Evolutionary conservation across 2,329 filamentous ascomycete genomes (phyloP), one percentile per base, ranked within the genome.

Genomic region (Tetracladium maxilliforme): DNA sequence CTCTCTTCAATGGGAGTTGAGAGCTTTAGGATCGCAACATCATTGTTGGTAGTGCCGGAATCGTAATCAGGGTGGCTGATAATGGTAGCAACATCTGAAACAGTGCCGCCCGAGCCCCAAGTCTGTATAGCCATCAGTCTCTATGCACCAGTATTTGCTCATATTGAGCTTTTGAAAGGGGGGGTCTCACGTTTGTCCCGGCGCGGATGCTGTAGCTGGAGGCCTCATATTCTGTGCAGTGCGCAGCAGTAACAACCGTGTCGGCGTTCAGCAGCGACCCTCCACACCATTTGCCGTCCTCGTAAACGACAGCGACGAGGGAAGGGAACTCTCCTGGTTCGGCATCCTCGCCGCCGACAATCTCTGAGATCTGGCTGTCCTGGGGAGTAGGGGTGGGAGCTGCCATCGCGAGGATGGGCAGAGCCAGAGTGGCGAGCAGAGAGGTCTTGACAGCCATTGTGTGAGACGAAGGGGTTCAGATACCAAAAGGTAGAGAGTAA

Each of bases 241-340:
- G 36, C 11, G 27, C 36, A 16, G 36, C 36, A 5, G 36, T 39
- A 10, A 39, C 25, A 13, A 39, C 35, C n/a, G 36, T 37, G 16
- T 31, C 28, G 25, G 31, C 25, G 23, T 39, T 37, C 11, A 37
- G 14, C 26, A 39, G 29, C 7, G 31, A 27, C 19, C 34, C 36
- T 21, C 30, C 35, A 24, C 36, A 39, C 23, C 30, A 37, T 19
- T 37, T 33, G 6, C 24, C 29, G 7, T 30, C 29, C 16, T 25
- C 27, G 14, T 19, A 14, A 4, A 24, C 24, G n/a, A 33, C 25
- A 24, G 28, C 31, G 23, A 39, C 35, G 12, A 37, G 24, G 27
- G 31, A 39, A 17, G 36, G 36, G 14, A 39, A 37, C 24, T 39
- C 30, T 6, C 36, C 36, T 12, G 23, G 18, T 10, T 20, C 19